Evolutionary conservation across 2,329 filamentous ascomycete species (phyloP), one percentile per base, ranked within the genome.

Genomic region (Malbranchea zuffiana): DNA sequence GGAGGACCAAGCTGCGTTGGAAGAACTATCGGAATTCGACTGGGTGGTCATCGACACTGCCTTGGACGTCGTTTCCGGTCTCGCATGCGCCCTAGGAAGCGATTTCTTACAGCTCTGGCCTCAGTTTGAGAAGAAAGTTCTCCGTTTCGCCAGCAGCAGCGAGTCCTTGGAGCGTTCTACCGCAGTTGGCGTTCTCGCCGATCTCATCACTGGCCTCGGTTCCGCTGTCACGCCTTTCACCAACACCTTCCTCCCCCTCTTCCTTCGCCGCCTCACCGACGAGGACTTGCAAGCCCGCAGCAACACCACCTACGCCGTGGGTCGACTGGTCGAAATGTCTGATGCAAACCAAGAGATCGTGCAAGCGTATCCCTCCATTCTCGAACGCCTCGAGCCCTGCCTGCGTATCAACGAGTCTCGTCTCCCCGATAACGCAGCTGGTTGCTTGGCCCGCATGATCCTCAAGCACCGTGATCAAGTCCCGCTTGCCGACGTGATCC

Each of bases 1-100:
- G 39, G 86, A 88, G 49, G 75, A 80, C 44, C 72, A 76, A 39
- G 77, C 78, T n/a, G 68, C 78, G 6, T 75, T 82, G 39, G 68
- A 76, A 33, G 88, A 86, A 56, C 82, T 81, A 19, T 93, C 88
- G 2, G 90, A 98, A 65, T 94, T 93, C 53, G 90, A 96, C 67
- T 96, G 90, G 90, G 75, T 95, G 12, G 80, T 94, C 35, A 81
- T 96, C 37, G 90, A 98, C 65, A 94, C 86, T 6, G 87, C 85
- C 23, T 74, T 96, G 38, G 90, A 96, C 47, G 85, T 93, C 31
- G 71, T 95, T 34, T 84, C 85, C 35, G 85, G 83, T 24, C 74
- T 96, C 26, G 79, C 87, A 13, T 75, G 77, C 31, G 85, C 85
- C 20, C 76, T 96, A 10, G 90, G 90, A 25, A 60, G 72, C 15